Evolutionary conservation across 2,329 filamentous ascomycete genomes (phyloP).

Genomic region (Lachnellula willkommii): DNA sequence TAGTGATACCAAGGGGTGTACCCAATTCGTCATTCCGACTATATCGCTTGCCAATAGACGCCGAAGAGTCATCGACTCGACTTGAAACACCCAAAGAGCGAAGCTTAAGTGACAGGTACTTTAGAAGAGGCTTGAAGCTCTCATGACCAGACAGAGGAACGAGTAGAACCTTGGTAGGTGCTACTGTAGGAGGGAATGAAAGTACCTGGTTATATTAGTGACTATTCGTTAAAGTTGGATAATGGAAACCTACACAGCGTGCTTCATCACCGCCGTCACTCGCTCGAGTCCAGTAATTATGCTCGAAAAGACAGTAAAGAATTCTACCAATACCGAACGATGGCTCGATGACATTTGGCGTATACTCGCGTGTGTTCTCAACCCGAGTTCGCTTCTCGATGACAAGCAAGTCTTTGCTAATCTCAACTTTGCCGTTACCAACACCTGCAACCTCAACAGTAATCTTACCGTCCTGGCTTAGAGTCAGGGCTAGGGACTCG

Average conservation of each 20-base stretch:
- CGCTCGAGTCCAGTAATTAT: slow-evolving; percentile 85
- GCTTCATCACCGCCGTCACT: slow-evolving; percentile 70
- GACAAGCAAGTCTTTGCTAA: slow-evolving; percentile 71
- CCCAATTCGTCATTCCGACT: slow-evolving; percentile 92
- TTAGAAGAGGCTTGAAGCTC: slow-evolving; percentile 73
- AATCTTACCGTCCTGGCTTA: slow-evolving; percentile 70
- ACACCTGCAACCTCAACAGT: slow-evolving; percentile 66
- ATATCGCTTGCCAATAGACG: slow-evolving; percentile 92
- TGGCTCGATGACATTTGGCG: slow-evolving; percentile 92
- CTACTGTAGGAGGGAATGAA: slow-evolving; percentile 69
- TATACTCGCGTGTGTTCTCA: slow-evolving; percentile 85
- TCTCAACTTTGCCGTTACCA: slow-evolving; percentile 67
- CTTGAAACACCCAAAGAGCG: slow-evolving; percentile 73
- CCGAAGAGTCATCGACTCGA: slow-evolving; percentile 83
- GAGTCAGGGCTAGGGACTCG: slow-evolving; percentile 69
- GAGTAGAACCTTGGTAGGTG: slow-evolving; percentile 93
- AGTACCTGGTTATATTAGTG: slow-evolving; percentile 48
- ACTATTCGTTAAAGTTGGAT: neutral
- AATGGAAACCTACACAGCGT: slow-evolving; percentile 64
- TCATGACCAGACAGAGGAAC: slow-evolving; percentile 80
- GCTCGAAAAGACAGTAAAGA: slow-evolving; percentile 87
- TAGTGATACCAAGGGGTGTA: slow-evolving; percentile 86
- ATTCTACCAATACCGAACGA: slow-evolving; percentile 97
- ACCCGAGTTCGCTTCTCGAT: slow-evolving; percentile 79
- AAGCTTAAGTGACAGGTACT: slow-evolving; percentile 68